phyloP scores from a whole-genome alignment of 108 stramenopile genomes.

The Nitzschia palea region DNA sequence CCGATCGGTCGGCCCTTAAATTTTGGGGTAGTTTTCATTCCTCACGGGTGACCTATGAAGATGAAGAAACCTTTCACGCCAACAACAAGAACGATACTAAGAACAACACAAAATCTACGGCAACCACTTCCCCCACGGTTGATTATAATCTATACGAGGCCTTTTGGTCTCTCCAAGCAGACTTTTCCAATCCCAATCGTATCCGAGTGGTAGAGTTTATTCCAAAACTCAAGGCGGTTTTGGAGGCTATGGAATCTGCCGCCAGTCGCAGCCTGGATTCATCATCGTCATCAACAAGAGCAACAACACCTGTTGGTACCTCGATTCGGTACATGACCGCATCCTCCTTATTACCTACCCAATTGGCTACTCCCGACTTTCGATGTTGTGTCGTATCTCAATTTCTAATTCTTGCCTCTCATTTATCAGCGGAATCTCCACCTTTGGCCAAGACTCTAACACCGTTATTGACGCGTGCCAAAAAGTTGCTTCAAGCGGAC shows the following conservation, averaged over 20 bases:
- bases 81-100: conserved; percentile 6
- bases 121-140: conserved; percentile 1
- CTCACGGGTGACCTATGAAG: conserved; percentile 25
- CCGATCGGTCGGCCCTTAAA: conserved; percentile 73
- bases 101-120: neutral
- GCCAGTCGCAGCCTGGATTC: neutral
- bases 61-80: conserved; percentile 13
- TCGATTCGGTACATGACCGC: conserved; percentile 63
- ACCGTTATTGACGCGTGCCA: conserved; percentile 41
- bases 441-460: conserved; percentile 35
- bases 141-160: conserved; percentile 66
- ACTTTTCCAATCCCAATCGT: conserved; percentile 65
- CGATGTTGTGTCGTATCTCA: conserved; percentile 65
- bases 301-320: conserved; percentile 11
- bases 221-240: conserved; percentile 38
- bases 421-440: conserved; percentile 48
- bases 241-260: conserved; percentile 62
- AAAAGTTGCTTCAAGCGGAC: conserved; percentile 33
- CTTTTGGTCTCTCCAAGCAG: conserved; percentile 80
- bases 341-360: conserved; percentile 54
- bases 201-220: conserved; percentile 54
- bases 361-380: conserved; percentile 61
- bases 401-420: conserved; percentile 61
- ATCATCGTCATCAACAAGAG: neutral
- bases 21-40: conserved; percentile 66